phyloP scores from a whole-genome alignment of 129 eudicot species.

The Arctium lappa region DNA sequence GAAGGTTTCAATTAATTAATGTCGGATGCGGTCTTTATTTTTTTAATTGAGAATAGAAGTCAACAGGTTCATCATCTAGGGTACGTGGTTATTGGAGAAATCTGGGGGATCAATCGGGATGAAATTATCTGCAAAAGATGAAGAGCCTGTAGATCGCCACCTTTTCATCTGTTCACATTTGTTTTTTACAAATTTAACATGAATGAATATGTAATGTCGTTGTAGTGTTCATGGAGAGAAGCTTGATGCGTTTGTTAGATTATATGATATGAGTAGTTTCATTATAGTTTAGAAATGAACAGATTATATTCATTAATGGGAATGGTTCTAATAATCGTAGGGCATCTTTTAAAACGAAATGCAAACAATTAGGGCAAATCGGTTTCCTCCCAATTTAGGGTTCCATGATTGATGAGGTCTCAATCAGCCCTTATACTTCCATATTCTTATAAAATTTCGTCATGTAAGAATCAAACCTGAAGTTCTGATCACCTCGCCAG shows the following conservation, averaged over 20 bases:
- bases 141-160: slow-evolving; percentile 1
- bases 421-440: not conserved
- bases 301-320: not conserved
- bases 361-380: slow-evolving; percentile 2
- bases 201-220: not conserved
- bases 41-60: not conserved
- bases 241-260: not conserved
- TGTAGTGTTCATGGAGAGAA: not conserved
- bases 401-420: not conserved
- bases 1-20: not conserved
- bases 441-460: not conserved
- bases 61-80: not conserved
- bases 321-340: not conserved
- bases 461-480: not conserved
- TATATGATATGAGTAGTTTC: slow-evolving; percentile 1
- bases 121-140: slow-evolving; percentile 1
- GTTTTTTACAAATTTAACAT: not conserved
- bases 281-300: not conserved
- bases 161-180: not conserved
- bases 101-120: not conserved
- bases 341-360: not conserved
- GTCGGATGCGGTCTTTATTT: not conserved
- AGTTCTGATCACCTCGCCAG: not conserved
- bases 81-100: not conserved
- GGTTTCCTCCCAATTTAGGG: not conserved